Base-by-base conservation (phyloP, 306 rosid species). In the Benincasa hispida region DNA sequence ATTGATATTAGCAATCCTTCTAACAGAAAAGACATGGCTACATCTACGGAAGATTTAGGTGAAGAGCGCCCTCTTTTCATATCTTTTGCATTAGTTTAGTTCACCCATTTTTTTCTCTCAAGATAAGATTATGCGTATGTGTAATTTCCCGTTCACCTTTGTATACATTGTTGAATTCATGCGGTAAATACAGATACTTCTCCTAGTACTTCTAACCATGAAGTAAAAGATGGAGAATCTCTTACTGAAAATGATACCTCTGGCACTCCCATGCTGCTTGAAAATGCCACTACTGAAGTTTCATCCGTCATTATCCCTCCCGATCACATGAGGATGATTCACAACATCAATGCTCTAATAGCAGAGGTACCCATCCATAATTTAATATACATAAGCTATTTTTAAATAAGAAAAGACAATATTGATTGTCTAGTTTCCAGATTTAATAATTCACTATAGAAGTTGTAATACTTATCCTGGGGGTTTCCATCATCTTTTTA, bases 1-100 rank as follows among this genome's bases (percentile, higher is more conserved):
- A 72, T 75, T 61, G 97, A 90, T 85, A 32, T 77, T 56, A 82
- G 54, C 77, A 78, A 77, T 74, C 83, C 63, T 81, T 37, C 76
- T 48, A 75, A 78, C 55, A 92, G 85, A 86, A 89, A 80, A 85
- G 96, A 95, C 48, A 76, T 80, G 37, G 89, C 90, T 58, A 92
- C 96, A 58, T 90, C 97, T 65, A 95, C 99, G 1, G 96, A 87
- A 75, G 98, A 95, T 82, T 86, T 95, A 86, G 98, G 99, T 95
- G 79, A 58, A 78, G 82, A 67, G 19, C 77, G 50, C 72, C 41
- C 56, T 9, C 6, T 50, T 39, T 19, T 69, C 61, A 48, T 45
- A 24, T 25, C 30, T 57, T 70, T 77, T 4, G 42, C 13, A 28
- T 34, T 39, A 82, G 55, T 75, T 21, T 22, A 5, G 66, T 34